These are phyloP conservation scores for Aureobasidium melanogenum DNA, from an alignment of 2,329 filamentous ascomycete species.

Conservation along the genomic window DNA sequence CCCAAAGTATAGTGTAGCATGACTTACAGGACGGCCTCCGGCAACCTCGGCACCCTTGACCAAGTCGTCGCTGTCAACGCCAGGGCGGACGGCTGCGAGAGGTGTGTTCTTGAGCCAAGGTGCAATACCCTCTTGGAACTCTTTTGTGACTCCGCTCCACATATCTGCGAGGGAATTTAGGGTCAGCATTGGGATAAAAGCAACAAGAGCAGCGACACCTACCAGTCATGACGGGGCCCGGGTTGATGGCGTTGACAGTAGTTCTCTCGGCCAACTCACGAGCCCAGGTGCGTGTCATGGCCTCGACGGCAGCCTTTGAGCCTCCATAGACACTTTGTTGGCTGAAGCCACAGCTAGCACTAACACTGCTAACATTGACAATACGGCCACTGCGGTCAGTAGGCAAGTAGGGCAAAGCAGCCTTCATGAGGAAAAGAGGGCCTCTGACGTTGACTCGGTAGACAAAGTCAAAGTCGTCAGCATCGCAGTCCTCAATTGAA, in stretches of 20 bases:
- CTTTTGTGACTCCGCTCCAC: slow-evolving; percentile 48
- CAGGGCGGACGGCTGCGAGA: slow-evolving; percentile 51
- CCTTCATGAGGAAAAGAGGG: slow-evolving; percentile 69
- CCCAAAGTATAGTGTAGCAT: slow-evolving; percentile 26
- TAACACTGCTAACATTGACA: slow-evolving; percentile 53
- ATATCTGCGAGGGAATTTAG: slow-evolving; percentile 35
- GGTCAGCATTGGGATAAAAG: not conserved
- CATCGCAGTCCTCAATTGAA: slow-evolving; percentile 51
- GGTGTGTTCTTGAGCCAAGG: slow-evolving; percentile 57
- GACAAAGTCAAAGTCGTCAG: slow-evolving; percentile 58
- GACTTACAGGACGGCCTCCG: slow-evolving; percentile 44
- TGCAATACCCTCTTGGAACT: slow-evolving; percentile 51
- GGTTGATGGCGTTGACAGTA: slow-evolving; percentile 59
- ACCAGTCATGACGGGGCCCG: slow-evolving; percentile 57
- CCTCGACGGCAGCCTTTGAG: slow-evolving; percentile 58
- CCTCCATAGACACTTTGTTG: slow-evolving; percentile 55
- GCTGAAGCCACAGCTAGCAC: slow-evolving; percentile 47
- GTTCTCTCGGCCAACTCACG: slow-evolving; percentile 52
- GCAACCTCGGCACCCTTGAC: slow-evolving; percentile 31
- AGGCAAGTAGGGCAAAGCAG: slow-evolving; percentile 59
- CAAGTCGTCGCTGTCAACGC: slow-evolving; percentile 53
- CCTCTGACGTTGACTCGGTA: slow-evolving; percentile 78
- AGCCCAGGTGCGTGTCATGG: slow-evolving; percentile 62
- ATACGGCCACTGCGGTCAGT: slow-evolving; percentile 57
- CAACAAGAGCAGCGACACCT: slow-evolving; percentile 41